A percentile compares a stretch with the other conserved stretches of the same genome.
Conservation (phyloP, 2,329 filamentous ascomycete species). For the Thelonectria discophora region DNA sequence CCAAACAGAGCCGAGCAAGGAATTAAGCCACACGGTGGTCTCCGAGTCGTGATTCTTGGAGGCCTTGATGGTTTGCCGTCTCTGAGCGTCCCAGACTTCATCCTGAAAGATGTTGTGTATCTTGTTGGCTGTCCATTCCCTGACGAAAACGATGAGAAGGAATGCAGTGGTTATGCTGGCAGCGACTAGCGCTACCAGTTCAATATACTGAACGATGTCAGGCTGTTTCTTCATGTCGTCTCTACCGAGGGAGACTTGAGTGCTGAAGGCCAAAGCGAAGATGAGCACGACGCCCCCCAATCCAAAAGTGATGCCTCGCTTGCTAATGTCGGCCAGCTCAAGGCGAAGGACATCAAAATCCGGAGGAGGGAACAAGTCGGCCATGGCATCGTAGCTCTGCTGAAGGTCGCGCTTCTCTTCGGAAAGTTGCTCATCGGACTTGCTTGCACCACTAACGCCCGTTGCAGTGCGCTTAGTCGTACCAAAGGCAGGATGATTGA, state of each 20-base stretch:
- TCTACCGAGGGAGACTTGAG: constrained; percentile 34
- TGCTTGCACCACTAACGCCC: constrained; percentile 49
- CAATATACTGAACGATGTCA: constrained; percentile 33
- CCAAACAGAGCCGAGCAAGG: constrained; percentile 73
- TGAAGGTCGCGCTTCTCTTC: constrained; percentile 50
- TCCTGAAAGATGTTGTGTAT: constrained; percentile 72
- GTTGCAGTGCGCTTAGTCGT: constrained; percentile 50
- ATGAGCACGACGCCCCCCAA: constrained; percentile 49
- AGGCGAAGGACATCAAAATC: constrained; percentile 54
- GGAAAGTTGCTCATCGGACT: constrained; percentile 51
- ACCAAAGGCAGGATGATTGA: constrained; percentile 47
- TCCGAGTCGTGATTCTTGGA: constrained; percentile 59
- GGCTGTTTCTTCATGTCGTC: constrained; percentile 16
- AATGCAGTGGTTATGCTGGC: constrained; percentile 42
- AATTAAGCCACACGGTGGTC: constrained; percentile 79
- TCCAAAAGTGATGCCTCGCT: constrained; percentile 48
- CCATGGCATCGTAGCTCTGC: constrained; percentile 52
- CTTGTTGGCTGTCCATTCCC: constrained; percentile 69
- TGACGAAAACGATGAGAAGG: constrained; percentile 56
- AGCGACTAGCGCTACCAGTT: constrained; percentile 42
- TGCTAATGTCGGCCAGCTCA: constrained; percentile 45
- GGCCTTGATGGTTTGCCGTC: constrained; percentile 58
- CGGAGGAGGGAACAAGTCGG: constrained; percentile 58
- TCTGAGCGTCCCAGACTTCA: constrained; percentile 73
- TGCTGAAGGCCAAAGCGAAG: constrained; percentile 39